Evolutionary conservation across 306 rosid genomes (phyloP).

Genomic region (Casuarina equisetifolia): DNA sequence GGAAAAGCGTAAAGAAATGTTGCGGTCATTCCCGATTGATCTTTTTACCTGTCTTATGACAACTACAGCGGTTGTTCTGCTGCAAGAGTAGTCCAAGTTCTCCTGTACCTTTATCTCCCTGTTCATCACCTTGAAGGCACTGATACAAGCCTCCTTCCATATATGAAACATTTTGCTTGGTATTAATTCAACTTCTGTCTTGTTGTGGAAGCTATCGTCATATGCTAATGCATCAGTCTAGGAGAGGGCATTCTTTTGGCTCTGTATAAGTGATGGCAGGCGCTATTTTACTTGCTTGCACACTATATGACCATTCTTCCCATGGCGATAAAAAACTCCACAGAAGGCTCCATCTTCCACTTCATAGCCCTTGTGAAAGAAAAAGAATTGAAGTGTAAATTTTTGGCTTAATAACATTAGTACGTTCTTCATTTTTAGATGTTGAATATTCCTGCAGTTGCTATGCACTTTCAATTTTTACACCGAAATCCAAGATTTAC

Average conservation of each 20-base stretch:
- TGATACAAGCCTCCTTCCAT: slow-evolving; percentile 48
- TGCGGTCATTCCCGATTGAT: neutral
- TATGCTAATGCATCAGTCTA: slow-evolving; percentile 12
- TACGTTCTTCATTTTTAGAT: no score
- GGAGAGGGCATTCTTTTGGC: slow-evolving; percentile 32
- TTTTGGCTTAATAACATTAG: neutral
- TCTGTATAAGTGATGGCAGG: slow-evolving; percentile 46
- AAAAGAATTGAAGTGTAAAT: neutral
- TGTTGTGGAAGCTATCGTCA: slow-evolving; percentile 3
- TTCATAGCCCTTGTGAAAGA: slow-evolving; percentile 50
- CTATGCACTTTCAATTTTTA: neutral
- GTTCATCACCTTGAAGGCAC: slow-evolving; percentile 70
- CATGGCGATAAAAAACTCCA: slow-evolving; percentile 90
- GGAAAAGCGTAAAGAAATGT: neutral
- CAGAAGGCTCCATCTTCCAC: slow-evolving; percentile 41
- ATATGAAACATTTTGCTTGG: slow-evolving; percentile 24
- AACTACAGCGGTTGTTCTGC: slow-evolving; percentile 76
- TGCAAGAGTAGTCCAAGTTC: slow-evolving; percentile 53
- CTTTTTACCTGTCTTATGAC: slow-evolving; percentile 52
- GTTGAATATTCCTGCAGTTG: no score
- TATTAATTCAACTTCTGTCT: neutral
- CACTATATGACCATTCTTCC: slow-evolving; percentile 62
- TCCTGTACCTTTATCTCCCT: slow-evolving; percentile 60
- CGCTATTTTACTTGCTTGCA: slow-evolving; percentile 51
- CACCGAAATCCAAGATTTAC: neutral